These are phyloP conservation scores for Baeospora myosura DNA, from an alignment of 1,284 basidiomycete species.

Conservation along the genomic window DNA sequence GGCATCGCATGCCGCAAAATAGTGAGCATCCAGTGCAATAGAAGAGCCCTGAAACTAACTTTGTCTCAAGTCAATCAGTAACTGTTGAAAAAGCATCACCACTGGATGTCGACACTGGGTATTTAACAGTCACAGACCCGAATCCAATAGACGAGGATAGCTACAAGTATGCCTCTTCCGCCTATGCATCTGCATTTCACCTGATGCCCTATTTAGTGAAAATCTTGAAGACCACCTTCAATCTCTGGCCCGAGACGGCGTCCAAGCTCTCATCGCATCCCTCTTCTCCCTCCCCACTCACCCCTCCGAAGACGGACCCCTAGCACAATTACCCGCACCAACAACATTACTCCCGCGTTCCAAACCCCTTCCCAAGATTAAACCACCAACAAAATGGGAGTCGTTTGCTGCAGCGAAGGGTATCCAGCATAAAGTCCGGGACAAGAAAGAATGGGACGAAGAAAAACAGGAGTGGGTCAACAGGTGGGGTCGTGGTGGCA, in stretches of 20 bases:
- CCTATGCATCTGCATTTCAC: conserved; percentile 1
- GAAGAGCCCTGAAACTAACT: conserved; percentile 2
- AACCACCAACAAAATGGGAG: conserved; percentile 95
- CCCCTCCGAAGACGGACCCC: conserved; percentile 74
- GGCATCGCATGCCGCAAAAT: conserved; percentile 59
- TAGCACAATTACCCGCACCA: conserved; percentile 77
- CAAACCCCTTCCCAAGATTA: conserved; percentile 90
- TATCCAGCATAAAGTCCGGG: conserved; percentile 75
- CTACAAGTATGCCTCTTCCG: conserved; percentile 51
- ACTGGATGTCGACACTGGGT: conserved; percentile 76
- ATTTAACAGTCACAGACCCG: conserved; percentile 81
- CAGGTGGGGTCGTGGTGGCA: conserved; percentile 87
- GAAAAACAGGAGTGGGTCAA: conserved; percentile 90
- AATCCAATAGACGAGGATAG: conserved; percentile 78
- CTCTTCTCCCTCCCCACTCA: conserved; percentile 82
- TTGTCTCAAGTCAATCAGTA: conserved; percentile 48
- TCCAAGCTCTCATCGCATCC: conserved; percentile 73
- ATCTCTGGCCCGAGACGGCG: conserved; percentile 78
- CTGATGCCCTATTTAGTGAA: conserved; percentile 34
- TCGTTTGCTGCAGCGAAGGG: conserved; percentile 92
- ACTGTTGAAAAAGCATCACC: conserved; percentile 75
- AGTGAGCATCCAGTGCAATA: conserved; percentile 33
- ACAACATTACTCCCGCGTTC: conserved; percentile 77
- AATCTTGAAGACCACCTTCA: conserved; percentile 79
- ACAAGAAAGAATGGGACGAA: conserved; percentile 91